These are phyloP conservation scores for Cytospora leucostoma DNA, from an alignment of 2,329 filamentous ascomycete genomes.

Conservation along the genomic window DNA sequence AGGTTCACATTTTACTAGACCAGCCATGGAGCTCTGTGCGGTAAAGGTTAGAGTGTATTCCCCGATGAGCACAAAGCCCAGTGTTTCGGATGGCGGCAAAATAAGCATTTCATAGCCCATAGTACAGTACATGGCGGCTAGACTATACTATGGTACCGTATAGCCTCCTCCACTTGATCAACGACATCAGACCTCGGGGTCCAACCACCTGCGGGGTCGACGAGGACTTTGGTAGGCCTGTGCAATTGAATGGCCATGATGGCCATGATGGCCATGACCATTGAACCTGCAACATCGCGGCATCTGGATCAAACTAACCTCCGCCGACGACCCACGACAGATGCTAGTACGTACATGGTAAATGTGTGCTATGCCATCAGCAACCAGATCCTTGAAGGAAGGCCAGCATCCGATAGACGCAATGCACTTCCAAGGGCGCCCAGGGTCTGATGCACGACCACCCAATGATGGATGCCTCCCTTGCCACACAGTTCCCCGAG, in stretches of 20 bases:
- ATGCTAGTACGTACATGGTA: background rate
- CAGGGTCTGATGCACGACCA: slow-evolving; percentile 3
- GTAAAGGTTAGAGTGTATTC: too few species aligned
- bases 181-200: slow-evolving; percentile 7
- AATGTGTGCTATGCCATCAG: too few species aligned
- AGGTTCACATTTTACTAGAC: background rate
- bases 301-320: background rate
- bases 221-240: background rate
- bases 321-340: slow-evolving; percentile 3
- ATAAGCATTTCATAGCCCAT: slow-evolving; percentile 14
- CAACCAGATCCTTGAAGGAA: background rate
- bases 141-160: slow-evolving; percentile 6
- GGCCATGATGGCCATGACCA: background rate
- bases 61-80: slow-evolving; percentile 2
- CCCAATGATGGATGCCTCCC: slow-evolving; percentile 20
- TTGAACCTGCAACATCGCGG: background rate
- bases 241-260: background rate
- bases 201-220: background rate
- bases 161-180: background rate
- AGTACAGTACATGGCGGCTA: background rate
- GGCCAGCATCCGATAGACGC: slow-evolving; percentile 1
- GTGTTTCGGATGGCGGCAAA: slow-evolving; percentile 17
- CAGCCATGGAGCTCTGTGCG: background rate
- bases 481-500: slow-evolving; percentile 14
- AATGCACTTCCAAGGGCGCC: slow-evolving; percentile 7